Percentiles rank a stretch among this genome's conserved stretches.
These are phyloP conservation scores for Trichophyton simii DNA, from an alignment of 2,329 filamentous ascomycete genomes.

Conservation along the genomic window DNA sequence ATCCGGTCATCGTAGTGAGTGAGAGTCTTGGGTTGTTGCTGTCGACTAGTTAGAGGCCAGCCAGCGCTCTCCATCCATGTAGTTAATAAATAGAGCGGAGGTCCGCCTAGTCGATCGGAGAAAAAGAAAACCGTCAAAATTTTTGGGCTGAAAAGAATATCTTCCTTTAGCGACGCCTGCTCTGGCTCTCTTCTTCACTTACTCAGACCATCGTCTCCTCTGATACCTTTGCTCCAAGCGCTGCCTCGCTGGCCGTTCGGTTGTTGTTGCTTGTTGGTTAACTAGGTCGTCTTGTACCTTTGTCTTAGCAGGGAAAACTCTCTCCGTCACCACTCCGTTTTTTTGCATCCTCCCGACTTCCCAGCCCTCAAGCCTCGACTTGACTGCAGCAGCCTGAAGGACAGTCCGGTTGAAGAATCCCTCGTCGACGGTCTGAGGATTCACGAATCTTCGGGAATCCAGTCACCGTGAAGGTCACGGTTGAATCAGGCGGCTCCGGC, in stretches of 20 bases:
- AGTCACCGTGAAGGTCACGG: constrained; percentile 9
- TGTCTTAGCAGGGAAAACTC: neutral
- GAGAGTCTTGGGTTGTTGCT: no score
- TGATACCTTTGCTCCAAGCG: neutral
- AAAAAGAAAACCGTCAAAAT: neutral
- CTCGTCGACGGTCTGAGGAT: neutral
- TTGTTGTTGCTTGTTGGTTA: neutral
- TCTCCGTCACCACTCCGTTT: neutral
- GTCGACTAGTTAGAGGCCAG: no score
- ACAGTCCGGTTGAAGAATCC: neutral
- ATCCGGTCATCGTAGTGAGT: neutral
- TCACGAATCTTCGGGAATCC: neutral
- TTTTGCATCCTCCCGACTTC: neutral
- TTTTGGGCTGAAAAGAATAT: neutral
- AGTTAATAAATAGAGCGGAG: neutral
- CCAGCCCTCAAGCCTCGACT: neutral
- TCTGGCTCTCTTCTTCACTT: neutral
- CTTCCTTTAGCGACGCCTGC: neutral
- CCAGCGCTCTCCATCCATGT: neutral
- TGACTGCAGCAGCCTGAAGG: neutral
- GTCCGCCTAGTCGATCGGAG: neutral
- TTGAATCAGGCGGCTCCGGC: constrained; percentile 20
- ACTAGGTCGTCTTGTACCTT: neutral
- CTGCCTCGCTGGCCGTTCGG: neutral
- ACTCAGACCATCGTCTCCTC: neutral